These are phyloP conservation scores for Aegilops speltoides DNA, from an alignment of 176 grass and related monocot genomes.

Conservation along the genomic window DNA sequence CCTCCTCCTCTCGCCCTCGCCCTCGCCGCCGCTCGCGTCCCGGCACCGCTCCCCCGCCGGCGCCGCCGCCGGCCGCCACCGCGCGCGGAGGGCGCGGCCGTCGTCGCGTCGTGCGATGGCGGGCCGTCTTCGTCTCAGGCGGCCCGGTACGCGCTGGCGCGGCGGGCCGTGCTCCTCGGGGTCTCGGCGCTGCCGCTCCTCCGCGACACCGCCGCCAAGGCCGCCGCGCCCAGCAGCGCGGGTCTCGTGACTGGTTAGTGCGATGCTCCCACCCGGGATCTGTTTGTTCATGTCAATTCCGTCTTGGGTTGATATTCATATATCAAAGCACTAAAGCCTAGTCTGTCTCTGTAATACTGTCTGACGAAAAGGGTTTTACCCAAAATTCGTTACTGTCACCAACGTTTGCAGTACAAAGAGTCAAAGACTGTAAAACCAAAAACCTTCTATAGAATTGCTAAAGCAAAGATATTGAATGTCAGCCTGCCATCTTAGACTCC, in stretches of 20 bases:
- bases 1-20: constrained; percentile 36
- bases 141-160: constrained; percentile 29
- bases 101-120: constrained; percentile 29
- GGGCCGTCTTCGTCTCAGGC: not conserved
- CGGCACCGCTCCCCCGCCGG: not conserved
- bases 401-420: not conserved
- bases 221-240: constrained; percentile 13
- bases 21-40: constrained; percentile 34
- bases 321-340: not conserved
- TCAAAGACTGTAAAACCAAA: too few relatives aligned
- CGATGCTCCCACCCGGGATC: not conserved
- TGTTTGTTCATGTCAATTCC: not conserved
- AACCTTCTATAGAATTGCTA: not conserved
- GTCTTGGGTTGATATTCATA: not conserved
- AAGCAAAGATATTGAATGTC: not conserved
- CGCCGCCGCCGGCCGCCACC: not conserved
- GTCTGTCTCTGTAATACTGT: not conserved
- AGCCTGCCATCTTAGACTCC: not conserved
- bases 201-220: constrained; percentile 39
- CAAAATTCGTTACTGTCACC: not conserved
- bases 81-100: constrained; percentile 18
- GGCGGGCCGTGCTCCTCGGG: constrained; percentile 74
- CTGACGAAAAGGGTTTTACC: not conserved
- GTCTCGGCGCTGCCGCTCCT: constrained; percentile 76
- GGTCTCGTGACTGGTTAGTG: constrained; percentile 44